phyloP scores from a whole-genome alignment of 306 rosid genomes.

The Elaeagnus macrophylla region DNA sequence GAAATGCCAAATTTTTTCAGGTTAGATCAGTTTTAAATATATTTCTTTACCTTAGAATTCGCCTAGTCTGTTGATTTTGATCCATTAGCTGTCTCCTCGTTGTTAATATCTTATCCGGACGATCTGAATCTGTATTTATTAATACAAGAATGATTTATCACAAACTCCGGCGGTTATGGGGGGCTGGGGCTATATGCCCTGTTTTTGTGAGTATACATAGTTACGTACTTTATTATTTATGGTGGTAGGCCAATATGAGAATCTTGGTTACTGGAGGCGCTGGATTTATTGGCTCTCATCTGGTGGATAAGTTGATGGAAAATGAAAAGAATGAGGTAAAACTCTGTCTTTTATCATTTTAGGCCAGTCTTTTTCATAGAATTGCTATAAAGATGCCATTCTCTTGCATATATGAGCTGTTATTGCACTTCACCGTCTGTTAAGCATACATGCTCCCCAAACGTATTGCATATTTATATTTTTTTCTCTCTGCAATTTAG shows the following conservation, averaged over 20 bases:
- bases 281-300: constrained; percentile 95
- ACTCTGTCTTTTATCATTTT: neutral
- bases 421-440: neutral
- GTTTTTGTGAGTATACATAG: too few species aligned
- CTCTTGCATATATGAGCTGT: neutral
- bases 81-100: neutral
- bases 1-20: constrained; percentile 54
- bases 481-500: constrained; percentile 27
- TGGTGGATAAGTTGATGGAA: constrained; percentile 94
- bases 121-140: too few species aligned
- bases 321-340: constrained; percentile 85
- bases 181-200: too few species aligned
- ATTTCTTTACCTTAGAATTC: neutral
- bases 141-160: too few species aligned
- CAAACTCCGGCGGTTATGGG: too few species aligned
- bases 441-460: neutral
- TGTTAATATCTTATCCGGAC: too few species aligned
- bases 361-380: neutral
- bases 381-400: neutral
- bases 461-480: neutral
- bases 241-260: constrained; percentile 81
- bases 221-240: neutral
- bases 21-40: constrained; percentile 5
- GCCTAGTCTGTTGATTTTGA: neutral
- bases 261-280: constrained; percentile 97